Percentiles rank a stretch among this genome's conserved stretches.
Conservation (phyloP, 1,284 basidiomycete species). For the Porodaedalea pini region DNA sequence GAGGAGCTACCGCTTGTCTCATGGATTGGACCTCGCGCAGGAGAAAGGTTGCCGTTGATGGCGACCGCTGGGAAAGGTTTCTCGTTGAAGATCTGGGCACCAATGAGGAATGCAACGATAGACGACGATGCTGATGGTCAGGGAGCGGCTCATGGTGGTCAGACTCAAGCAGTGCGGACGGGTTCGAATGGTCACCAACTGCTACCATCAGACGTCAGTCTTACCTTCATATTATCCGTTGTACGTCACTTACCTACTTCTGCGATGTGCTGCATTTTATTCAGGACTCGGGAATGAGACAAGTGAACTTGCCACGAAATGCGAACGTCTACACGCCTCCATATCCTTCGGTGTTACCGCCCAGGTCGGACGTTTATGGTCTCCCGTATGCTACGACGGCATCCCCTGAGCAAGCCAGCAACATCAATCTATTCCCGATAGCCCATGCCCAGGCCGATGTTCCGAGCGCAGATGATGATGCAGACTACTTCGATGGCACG, state of each 20-base stretch:
- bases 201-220: not conserved
- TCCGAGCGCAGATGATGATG: not conserved
- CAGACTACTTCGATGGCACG: not conserved
- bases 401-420: not conserved
- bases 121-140: not conserved
- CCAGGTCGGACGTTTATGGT: not conserved
- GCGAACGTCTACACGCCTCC: not conserved
- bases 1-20: conserved; percentile 12
- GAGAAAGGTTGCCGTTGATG: conserved; percentile 13
- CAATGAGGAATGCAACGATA: not conserved
- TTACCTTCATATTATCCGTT: not conserved
- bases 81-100: conserved; percentile 11
- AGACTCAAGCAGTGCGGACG: not conserved
- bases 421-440: not conserved
- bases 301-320: not conserved
- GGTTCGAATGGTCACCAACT: not conserved
- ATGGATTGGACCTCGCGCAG: not conserved
- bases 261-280: not conserved
- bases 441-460: not conserved
- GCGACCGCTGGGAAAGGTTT: conserved; percentile 13
- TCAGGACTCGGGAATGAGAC: not conserved
- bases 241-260: not conserved
- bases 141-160: not conserved
- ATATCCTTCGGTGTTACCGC: not conserved
- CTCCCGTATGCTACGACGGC: not conserved